phyloP scores from a whole-genome alignment of 495 filamentous ascomycete species.

The Podospora appendiculata region DNA sequence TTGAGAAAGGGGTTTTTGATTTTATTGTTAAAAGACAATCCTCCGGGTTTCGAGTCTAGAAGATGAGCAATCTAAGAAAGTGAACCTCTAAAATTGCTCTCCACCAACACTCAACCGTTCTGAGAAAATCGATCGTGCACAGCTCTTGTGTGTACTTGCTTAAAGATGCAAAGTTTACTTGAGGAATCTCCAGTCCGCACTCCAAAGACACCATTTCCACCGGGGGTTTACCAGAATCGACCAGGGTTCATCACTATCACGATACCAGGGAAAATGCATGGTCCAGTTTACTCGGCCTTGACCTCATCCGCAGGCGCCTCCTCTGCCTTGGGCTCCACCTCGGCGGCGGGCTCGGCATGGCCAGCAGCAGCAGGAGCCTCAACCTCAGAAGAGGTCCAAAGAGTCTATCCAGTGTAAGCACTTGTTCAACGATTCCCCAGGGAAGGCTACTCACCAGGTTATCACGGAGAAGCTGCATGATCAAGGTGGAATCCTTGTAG shows the following conservation, averaged over 20 bases:
- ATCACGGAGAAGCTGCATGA: constrained; percentile 99
- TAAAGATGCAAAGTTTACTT: constrained; percentile 44
- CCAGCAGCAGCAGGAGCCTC: constrained; percentile 62
- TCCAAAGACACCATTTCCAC: constrained; percentile 47
- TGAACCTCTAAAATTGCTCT: constrained; percentile 33
- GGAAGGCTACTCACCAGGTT: constrained; percentile 68
- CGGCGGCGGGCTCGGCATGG: constrained; percentile 54
- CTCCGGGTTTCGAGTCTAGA: constrained; percentile 39
- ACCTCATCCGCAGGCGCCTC: constrained; percentile 42
- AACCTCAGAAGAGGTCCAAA: constrained; percentile 98
- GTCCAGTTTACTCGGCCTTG: constrained; percentile 42
- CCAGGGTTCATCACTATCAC: constrained; percentile 27
- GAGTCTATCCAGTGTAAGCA: constrained; percentile 55
- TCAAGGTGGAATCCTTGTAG: constrained; percentile 99
- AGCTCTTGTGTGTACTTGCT: constrained; percentile 39
- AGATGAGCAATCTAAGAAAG: constrained; percentile 36
- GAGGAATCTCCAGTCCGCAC: constrained; percentile 42
- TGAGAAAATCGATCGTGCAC: constrained; percentile 29
- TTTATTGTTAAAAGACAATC: constrained; percentile 30
- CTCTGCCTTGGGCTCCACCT: constrained; percentile 33
- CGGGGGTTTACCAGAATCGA: constrained; percentile 30
- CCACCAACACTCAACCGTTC: constrained; percentile 25
- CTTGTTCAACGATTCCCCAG: background rate
- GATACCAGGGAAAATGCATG: constrained; percentile 23
- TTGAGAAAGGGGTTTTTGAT: constrained; percentile 26